Evolutionary conservation across 2,329 filamentous ascomycete genomes (phyloP).

Genomic region (Shiraia sp.): DNA sequence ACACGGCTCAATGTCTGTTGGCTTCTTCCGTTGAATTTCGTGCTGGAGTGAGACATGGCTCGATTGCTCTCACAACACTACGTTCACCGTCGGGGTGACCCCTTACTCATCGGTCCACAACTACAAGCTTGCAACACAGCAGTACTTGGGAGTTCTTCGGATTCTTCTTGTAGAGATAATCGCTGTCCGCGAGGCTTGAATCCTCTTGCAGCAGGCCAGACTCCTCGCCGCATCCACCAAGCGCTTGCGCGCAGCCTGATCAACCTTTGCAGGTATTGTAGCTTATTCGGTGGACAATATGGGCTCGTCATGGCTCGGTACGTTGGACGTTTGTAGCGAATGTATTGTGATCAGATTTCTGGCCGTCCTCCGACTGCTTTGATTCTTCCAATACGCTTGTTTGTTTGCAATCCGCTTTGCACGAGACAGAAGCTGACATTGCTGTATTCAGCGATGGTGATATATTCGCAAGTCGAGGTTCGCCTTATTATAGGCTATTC

Average conservation of each 20-base stretch:
- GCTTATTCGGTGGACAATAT: not conserved
- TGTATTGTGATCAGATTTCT: too few species aligned
- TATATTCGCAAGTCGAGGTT: not conserved
- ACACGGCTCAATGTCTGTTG: slow-evolving; percentile 35
- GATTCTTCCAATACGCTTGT: not conserved
- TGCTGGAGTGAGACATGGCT: slow-evolving; percentile 24
- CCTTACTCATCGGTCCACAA: slow-evolving; percentile 36
- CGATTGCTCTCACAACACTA: slow-evolving; percentile 21
- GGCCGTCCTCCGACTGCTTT: not conserved
- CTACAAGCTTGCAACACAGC: too few species aligned
- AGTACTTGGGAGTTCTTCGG: too few species aligned
- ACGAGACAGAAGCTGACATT: too few species aligned
- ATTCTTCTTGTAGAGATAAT: too few species aligned
- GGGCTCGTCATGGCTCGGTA: not conserved
- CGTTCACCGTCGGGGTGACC: slow-evolving; percentile 24
- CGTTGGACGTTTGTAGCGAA: not conserved
- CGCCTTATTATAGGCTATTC: not conserved
- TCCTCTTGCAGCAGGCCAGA: slow-evolving; percentile 11
- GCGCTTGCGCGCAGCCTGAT: slow-evolving; percentile 1
- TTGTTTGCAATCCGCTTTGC: too few species aligned
- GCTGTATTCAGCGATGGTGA: too few species aligned
- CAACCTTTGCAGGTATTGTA: too few species aligned
- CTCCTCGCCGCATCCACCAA: slow-evolving; percentile 11
- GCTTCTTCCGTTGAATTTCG: slow-evolving; percentile 34
- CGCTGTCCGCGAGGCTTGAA: slow-evolving; percentile 7